Evolutionary conservation across 768 basidiomycete genomes (phyloP).

Genomic region (Chalciporus chontae): DNA sequence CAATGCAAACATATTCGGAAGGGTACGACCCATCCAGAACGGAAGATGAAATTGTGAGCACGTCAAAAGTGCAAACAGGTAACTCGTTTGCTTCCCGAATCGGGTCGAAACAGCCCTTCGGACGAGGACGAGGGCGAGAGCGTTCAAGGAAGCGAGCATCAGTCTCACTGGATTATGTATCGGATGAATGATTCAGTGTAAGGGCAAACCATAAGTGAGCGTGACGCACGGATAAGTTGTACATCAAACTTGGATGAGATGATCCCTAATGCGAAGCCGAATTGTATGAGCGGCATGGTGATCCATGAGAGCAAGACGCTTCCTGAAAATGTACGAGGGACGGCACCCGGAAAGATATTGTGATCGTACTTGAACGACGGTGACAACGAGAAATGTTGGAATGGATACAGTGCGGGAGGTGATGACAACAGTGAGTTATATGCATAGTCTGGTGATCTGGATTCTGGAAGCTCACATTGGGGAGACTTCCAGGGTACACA

Average conservation of each 20-base stretch:
- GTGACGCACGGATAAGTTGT: conserved; percentile 62
- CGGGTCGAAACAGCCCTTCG: conserved; percentile 57
- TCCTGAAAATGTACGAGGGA: conserved; percentile 86
- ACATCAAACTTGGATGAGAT: conserved; percentile 58
- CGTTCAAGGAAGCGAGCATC: conserved; percentile 64
- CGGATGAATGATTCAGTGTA: neutral
- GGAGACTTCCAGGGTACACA: conserved; percentile 36
- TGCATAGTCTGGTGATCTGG: neutral
- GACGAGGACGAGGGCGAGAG: conserved; percentile 57
- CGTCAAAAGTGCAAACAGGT: conserved; percentile 65
- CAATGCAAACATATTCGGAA: conserved; percentile 93
- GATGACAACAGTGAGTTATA: conserved; percentile 5
- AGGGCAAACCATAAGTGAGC: neutral
- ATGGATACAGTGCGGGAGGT: neutral
- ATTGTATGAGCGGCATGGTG: conserved; percentile 44
- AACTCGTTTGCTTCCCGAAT: conserved; percentile 57
- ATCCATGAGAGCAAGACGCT: conserved; percentile 65
- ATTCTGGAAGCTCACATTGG: conserved; percentile 41
- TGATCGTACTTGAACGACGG: conserved; percentile 77
- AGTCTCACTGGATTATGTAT: conserved; percentile 56
- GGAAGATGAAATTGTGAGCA: conserved; percentile 86
- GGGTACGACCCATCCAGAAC: conserved; percentile 90
- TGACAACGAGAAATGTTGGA: neutral
- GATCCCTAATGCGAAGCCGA: conserved; percentile 41
- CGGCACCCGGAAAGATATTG: conserved; percentile 78